Conservation (phyloP, 169 alveolate genomes). For the Neospora caninum region DNA sequence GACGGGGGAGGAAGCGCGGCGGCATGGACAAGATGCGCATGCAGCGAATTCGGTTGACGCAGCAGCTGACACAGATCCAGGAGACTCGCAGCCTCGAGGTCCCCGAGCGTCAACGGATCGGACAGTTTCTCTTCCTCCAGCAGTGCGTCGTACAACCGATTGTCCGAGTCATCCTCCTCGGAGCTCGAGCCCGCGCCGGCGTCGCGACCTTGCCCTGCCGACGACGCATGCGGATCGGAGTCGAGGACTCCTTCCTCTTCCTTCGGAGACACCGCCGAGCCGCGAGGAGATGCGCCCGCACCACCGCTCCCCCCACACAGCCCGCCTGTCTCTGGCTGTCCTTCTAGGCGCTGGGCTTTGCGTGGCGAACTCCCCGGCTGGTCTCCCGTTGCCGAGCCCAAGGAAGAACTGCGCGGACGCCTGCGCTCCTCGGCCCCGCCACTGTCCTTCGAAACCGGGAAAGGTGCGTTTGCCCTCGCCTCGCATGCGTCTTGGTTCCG, state of each 20-base stretch:
- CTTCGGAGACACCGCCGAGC: neutral
- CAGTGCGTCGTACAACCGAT: neutral
- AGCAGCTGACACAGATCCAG: constrained; percentile 23
- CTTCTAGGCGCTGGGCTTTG: neutral
- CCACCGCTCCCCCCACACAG: neutral
- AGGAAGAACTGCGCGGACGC: neutral
- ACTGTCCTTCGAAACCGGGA: too few relatives aligned
- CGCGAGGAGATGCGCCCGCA: too few relatives aligned
- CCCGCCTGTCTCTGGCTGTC: neutral
- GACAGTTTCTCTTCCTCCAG: neutral
- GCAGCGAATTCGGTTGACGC: constrained; percentile 8
- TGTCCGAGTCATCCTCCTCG: neutral
- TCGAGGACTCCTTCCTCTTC: neutral
- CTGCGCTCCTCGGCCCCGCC: too few relatives aligned
- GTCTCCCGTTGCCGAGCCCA: neutral
- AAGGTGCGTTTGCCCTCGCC: too few relatives aligned
- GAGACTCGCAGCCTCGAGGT: neutral
- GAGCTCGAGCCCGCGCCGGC: neutral
- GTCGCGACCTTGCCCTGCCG: neutral
- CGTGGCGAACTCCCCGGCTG: neutral
- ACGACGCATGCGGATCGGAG: neutral
- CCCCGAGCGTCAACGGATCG: constrained; percentile 27
- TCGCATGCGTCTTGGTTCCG: too few relatives aligned
- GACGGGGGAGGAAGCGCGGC: neutral
- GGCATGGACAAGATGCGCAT: neutral